Conservation (phyloP, 148 eudicot species). For the Pharnaceum exiguum region DNA sequence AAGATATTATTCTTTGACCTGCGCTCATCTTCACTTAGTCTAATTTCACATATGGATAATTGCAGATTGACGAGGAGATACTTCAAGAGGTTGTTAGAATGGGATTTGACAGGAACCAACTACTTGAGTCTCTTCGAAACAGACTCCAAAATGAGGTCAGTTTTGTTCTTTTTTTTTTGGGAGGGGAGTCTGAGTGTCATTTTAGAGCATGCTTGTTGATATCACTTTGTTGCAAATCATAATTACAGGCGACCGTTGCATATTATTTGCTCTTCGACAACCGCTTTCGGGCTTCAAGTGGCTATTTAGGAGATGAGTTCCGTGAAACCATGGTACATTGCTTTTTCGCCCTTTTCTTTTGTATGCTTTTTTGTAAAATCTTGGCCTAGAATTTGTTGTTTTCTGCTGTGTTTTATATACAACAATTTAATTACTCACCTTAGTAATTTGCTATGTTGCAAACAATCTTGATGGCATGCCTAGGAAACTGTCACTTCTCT, state of each 20-base stretch:
- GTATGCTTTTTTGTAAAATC: not conserved
- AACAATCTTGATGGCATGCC: no score
- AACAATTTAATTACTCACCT: no score
- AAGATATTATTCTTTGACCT: not conserved
- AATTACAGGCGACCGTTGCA: slow-evolving; percentile 83
- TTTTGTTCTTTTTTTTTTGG: not conserved
- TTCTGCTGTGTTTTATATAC: not conserved
- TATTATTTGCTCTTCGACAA: slow-evolving; percentile 94
- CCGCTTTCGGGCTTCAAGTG: slow-evolving; percentile 67
- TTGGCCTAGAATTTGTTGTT: not conserved
- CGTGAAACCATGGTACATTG: slow-evolving; percentile 72
- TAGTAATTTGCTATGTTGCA: no score
- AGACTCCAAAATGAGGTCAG: slow-evolving; percentile 85
- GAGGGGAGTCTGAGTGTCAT: not conserved
- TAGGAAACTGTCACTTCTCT: no score
- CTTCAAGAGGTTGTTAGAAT: slow-evolving; percentile 63
- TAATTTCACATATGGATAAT: no score
- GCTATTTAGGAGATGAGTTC: slow-evolving; percentile 95
- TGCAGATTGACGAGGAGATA: slow-evolving; percentile 81
- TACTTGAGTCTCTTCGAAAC: slow-evolving; percentile 69
- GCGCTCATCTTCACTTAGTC: not conserved
- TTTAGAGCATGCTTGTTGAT: not conserved
- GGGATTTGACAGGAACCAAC: slow-evolving; percentile 68
- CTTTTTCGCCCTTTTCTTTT: not conserved
- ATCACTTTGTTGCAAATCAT: not conserved